Conservation (phyloP, 2,329 filamentous ascomycete species). For the Aspergillus ustus region DNA sequence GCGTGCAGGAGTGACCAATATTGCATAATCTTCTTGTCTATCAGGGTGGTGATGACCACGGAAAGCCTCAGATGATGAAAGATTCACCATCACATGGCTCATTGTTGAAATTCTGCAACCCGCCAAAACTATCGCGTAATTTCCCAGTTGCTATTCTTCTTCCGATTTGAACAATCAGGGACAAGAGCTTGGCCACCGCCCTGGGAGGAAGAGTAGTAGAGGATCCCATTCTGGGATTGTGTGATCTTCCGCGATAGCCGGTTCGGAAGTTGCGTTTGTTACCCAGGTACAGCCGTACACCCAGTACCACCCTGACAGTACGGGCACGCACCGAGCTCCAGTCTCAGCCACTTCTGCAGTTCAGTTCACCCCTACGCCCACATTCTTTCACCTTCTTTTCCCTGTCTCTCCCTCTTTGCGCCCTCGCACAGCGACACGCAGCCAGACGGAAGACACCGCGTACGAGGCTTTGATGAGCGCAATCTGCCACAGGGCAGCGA, state of each 20-base stretch:
- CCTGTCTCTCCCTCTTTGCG: constrained; percentile 18
- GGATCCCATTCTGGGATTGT: constrained; percentile 19
- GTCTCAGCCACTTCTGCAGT: constrained; percentile 30
- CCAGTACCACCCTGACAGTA: constrained; percentile 14
- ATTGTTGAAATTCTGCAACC: constrained; percentile 9
- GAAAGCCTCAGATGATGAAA: constrained; percentile 21
- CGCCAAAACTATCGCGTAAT: constrained; percentile 15
- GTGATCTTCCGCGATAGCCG: constrained; percentile 33
- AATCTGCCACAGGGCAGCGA: not conserved
- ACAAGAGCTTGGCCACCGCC: constrained; percentile 12
- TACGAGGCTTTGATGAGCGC: not conserved
- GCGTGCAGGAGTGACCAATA: constrained; percentile 15
- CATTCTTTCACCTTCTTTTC: not conserved
- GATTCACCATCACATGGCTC: constrained; percentile 23
- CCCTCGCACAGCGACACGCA: constrained; percentile 20
- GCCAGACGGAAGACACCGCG: not conserved
- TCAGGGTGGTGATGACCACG: constrained; percentile 5
- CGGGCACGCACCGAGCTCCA: constrained; percentile 28
- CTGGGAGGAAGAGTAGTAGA: not conserved
- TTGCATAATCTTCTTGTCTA: constrained; percentile 12
- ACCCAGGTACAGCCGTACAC: not conserved
- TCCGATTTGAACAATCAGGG: constrained; percentile 7
- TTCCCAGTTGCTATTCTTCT: not conserved
- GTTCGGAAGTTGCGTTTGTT: constrained; percentile 20
- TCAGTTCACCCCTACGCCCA: not conserved